Conservation (phyloP, 257 asterid species). For the Solanum chilense region DNA sequence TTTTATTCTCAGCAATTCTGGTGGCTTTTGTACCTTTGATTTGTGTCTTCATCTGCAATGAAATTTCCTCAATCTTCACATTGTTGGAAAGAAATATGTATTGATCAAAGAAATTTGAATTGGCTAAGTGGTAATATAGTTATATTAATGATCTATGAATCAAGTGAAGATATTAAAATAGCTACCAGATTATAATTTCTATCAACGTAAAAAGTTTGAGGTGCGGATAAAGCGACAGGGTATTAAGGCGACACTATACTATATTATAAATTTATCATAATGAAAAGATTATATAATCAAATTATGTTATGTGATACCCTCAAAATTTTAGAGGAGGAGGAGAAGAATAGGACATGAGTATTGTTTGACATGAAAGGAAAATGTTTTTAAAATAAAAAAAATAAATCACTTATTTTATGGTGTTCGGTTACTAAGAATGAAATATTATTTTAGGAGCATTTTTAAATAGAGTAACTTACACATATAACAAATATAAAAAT, state of each 20-base stretch:
- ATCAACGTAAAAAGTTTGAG: not conserved
- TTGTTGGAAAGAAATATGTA: not conserved
- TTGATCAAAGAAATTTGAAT: not conserved
- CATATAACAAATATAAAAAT: too few relatives aligned
- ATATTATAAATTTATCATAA: not conserved
- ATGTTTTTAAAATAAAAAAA: not conserved
- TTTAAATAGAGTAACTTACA: not conserved
- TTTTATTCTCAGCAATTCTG: not conserved
- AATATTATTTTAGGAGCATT: not conserved
- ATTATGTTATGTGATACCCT: not conserved
- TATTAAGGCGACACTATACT: not conserved
- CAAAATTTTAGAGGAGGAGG: not conserved
- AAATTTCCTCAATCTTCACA: not conserved
- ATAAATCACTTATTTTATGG: not conserved
- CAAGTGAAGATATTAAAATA: not conserved
- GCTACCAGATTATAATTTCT: not conserved
- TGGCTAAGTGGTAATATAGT: not conserved
- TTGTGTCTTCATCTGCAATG: conserved; percentile 17
- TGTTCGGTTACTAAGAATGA: not conserved
- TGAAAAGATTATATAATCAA: not conserved
- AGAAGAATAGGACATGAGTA: not conserved
- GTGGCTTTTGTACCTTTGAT: not conserved
- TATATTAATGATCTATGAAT: not conserved
- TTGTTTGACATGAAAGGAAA: not conserved
- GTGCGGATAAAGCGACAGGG: not conserved